Evolutionary conservation across 1,284 basidiomycete genomes (phyloP), one percentile per base, ranked within the genome.

Genomic region (Fomitopsis schrenkii): DNA sequence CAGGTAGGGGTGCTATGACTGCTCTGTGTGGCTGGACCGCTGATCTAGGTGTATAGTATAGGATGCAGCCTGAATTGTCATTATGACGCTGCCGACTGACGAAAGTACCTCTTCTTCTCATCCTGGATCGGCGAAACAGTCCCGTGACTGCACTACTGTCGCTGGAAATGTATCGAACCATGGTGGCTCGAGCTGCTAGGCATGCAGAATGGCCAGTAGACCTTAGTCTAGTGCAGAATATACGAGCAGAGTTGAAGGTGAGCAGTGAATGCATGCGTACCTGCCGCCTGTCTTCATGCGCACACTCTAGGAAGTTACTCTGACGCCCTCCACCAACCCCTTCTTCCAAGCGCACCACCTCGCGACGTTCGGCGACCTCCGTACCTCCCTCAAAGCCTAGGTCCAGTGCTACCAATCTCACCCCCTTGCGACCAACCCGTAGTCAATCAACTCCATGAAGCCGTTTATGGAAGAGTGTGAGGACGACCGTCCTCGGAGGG

Each of bases 101-200:
- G 3, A 89, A 92, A 75, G 83, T 90, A 9, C 82, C 90, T 1
- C 91, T 91, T 10, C 76, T 94, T n/a, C 80, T 93, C 56, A 90
- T 93, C 66, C 80, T 93, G 60, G 97, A 99, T 77, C 85, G 97
- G 60, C 81, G 97, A 64, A 98, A 98, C 75, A 97, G 99, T 72
- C 97, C 97, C 2, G 95, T 99, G 15, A 99, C 97, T 0, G 97
- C 97, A 3, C 77, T 99, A n/a, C 81, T 99, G 33, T 93, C 94
- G 1, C 97, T 98, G 75, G 99, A 97, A 97, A 99, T 97, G 14
- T 99, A 99, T 76, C 97, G 99, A 75, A 97, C 97, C 1, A 98
- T 99, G 97, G 97, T 98, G n/a, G 0, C 97, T 99, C 71, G 97
- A 99, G 74, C 80, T 98, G 12, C 78, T 99, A 10, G 93, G 94